Percentiles rank a stretch among this genome's conserved stretches.
These are phyloP conservation scores for Micractinium sp. DNA, from an alignment of 139 green algal genomes.

Conservation along the genomic window DNA sequence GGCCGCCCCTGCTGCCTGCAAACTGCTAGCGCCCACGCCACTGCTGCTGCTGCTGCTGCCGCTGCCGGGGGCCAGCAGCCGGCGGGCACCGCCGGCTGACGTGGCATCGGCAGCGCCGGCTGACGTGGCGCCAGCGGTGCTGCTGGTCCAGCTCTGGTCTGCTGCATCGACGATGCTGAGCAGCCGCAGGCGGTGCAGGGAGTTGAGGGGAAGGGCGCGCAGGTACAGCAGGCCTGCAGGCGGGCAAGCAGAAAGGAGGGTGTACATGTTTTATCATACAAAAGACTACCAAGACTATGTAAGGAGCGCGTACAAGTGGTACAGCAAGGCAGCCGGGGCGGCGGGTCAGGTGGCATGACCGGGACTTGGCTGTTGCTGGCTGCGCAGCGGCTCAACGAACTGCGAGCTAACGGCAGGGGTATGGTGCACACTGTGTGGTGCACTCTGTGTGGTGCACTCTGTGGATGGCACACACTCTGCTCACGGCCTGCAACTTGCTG, in stretches of 20 bases:
- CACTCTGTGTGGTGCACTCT: too few relatives aligned
- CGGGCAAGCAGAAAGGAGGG: neutral
- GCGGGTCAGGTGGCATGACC: too few relatives aligned
- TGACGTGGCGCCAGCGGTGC: neutral
- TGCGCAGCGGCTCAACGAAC: too few relatives aligned
- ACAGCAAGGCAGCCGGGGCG: neutral
- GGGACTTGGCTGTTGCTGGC: neutral
- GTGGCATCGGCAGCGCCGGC: neutral
- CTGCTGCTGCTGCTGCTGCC: neutral
- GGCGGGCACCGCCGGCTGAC: neutral
- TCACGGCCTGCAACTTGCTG: neutral
- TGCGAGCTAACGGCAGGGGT: too few relatives aligned
- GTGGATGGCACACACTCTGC: neutral
- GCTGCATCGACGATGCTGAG: slow-evolving; percentile 2
- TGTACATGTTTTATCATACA: neutral
- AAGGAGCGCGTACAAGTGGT: too few relatives aligned
- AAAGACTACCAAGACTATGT: too few relatives aligned
- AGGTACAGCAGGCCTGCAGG: neutral
- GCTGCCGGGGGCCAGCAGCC: neutral
- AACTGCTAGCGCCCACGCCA: too few relatives aligned
- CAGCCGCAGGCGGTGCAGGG: slow-evolving; percentile 15
- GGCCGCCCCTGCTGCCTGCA: too few relatives aligned
- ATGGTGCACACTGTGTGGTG: too few relatives aligned
- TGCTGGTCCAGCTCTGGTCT: slow-evolving; percentile 2
- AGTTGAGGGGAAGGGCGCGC: neutral